These are phyloP conservation scores for Thielaviopsis ethacetica DNA, from an alignment of 2,329 filamentous ascomycete species.

Conservation along the genomic window DNA sequence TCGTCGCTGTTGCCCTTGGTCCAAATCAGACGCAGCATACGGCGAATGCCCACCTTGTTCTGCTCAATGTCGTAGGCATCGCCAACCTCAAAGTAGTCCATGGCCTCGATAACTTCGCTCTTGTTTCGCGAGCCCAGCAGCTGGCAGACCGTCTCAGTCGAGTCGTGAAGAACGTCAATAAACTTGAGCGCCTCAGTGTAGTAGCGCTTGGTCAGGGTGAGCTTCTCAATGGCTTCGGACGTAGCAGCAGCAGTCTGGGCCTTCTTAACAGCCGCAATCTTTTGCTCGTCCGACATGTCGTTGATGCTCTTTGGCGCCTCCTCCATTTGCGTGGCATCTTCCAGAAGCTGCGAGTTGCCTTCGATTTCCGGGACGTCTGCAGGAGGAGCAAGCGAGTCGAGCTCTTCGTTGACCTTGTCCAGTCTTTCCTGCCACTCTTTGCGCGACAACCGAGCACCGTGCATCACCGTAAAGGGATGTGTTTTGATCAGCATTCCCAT, in stretches of 20 bases:
- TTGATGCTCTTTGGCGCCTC: slow-evolving; percentile 53
- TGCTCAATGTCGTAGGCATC: slow-evolving; percentile 95
- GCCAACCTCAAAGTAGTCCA: slow-evolving; percentile 93
- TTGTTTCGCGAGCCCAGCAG: slow-evolving; percentile 91
- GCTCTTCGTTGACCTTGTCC: slow-evolving; percentile 66
- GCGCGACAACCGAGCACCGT: slow-evolving; percentile 69
- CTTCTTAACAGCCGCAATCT: slow-evolving; percentile 56
- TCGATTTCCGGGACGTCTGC: slow-evolving; percentile 57
- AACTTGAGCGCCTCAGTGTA: slow-evolving; percentile 89
- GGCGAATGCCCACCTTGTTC: slow-evolving; percentile 77
- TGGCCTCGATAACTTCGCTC: slow-evolving; percentile 95
- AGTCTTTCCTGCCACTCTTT: slow-evolving; percentile 76
- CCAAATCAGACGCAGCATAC: slow-evolving; percentile 96
- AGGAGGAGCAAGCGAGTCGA: slow-evolving; percentile 68
- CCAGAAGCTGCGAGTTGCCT: slow-evolving; percentile 59
- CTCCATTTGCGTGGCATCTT: slow-evolving; percentile 66
- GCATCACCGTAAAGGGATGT: slow-evolving; percentile 83
- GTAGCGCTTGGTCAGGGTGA: slow-evolving; percentile 77
- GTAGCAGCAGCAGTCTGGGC: slow-evolving; percentile 77
- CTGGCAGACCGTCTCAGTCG: slow-evolving; percentile 67
- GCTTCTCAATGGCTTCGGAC: slow-evolving; percentile 70
- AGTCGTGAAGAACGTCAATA: slow-evolving; percentile 76
- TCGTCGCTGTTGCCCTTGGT: slow-evolving; percentile 99
- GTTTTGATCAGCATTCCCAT: slow-evolving; percentile 78
- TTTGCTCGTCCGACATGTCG: slow-evolving; percentile 72